phyloP scores from a whole-genome alignment of 2,329 filamentous ascomycete genomes.

The Pseudogymnoascus pannorum region DNA sequence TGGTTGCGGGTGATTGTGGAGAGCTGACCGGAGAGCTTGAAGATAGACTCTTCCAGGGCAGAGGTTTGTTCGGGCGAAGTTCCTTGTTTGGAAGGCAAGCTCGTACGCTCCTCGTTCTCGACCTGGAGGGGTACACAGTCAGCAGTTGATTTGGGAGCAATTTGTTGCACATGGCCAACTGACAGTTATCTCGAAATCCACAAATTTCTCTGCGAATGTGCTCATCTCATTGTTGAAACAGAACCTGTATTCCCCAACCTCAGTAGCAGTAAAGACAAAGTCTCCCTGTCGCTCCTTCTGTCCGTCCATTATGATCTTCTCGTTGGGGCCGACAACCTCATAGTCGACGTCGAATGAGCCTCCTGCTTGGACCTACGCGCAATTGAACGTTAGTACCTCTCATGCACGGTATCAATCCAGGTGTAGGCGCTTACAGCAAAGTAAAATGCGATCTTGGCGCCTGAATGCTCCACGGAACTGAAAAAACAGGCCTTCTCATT shows the following conservation, averaged over 20 bases:
- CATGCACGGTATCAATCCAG: not conserved
- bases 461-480: conserved; percentile 65
- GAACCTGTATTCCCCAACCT: conserved; percentile 84
- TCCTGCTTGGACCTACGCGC: conserved; percentile 81
- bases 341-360: conserved; percentile 98
- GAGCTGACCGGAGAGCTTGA: conserved; percentile 87
- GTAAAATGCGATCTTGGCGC: conserved; percentile 93
- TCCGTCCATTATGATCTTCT: conserved; percentile 76
- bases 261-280: conserved; percentile 92
- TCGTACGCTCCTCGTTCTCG: conserved; percentile 78
- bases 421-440: conserved; percentile 66
- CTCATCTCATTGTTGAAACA: conserved; percentile 99
- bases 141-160: not conserved
- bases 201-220: conserved; percentile 93
- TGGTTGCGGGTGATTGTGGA: conserved; percentile 95
- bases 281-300: conserved; percentile 92
- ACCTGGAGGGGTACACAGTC: conserved; percentile 47
- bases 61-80: conserved; percentile 83
- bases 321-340: conserved; percentile 71
- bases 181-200: conserved; percentile 96
- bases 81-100: conserved; percentile 82
- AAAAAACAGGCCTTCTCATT: conserved; percentile 98
- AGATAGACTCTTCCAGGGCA: conserved; percentile 84
- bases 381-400: conserved; percentile 10
- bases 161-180: conserved; percentile 28